These are phyloP conservation scores for Luvunga scandens DNA, from an alignment of 345 rosid genomes.

Conservation along the genomic window DNA sequence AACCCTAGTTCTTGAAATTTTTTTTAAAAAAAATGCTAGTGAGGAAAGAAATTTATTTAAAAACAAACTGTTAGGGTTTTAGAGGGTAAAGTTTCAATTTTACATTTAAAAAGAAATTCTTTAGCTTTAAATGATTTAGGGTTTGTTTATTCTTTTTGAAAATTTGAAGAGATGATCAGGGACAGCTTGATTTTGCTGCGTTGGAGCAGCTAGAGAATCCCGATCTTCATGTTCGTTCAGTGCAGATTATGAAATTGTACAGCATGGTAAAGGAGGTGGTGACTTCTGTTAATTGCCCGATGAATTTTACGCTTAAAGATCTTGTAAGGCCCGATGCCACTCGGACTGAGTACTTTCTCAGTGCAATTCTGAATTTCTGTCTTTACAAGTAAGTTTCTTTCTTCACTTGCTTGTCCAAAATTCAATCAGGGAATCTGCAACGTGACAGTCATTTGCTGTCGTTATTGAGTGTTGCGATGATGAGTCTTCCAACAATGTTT, in stretches of 20 bases:
- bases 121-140: neutral
- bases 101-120: neutral
- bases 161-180: slow-evolving; percentile 64
- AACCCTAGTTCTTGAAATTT: neutral
- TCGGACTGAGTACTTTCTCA: slow-evolving; percentile 66
- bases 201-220: slow-evolving; percentile 89
- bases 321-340: slow-evolving; percentile 54
- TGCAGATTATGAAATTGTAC: slow-evolving; percentile 44
- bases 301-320: slow-evolving; percentile 59
- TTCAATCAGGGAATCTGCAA: neutral
- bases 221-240: slow-evolving; percentile 56
- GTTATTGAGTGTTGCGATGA: neutral
- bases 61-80: no score
- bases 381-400: slow-evolving; percentile 59
- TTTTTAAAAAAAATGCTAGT: neutral
- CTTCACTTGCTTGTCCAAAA: neutral
- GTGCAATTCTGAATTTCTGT: slow-evolving; percentile 77
- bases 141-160: neutral
- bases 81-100: neutral
- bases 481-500: neutral
- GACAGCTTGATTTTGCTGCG: slow-evolving; percentile 71
- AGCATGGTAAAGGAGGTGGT: slow-evolving; percentile 46
- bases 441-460: neutral
- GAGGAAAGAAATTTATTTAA: neutral
- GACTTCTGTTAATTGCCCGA: slow-evolving; percentile 48